phyloP scores from a whole-genome alignment of 2,329 filamentous ascomycete species.

The Diaporthe velutina region DNA sequence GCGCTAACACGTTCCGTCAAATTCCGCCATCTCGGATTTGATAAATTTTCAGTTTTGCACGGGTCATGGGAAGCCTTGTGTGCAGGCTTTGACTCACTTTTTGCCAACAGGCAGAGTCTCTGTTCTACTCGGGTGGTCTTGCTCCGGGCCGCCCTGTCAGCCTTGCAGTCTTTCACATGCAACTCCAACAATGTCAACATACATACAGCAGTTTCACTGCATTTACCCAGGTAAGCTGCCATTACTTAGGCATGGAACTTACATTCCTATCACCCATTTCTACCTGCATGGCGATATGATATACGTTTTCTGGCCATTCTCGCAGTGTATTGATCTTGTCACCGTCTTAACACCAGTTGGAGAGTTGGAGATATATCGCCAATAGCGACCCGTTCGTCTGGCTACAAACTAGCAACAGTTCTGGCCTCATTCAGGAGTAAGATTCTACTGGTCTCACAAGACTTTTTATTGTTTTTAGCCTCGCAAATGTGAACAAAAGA shows the following conservation, averaged over 20 bases:
- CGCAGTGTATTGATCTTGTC: not conserved
- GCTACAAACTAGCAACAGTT: not conserved
- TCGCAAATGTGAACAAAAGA: not conserved
- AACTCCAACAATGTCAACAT: not conserved
- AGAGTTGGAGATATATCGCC: not conserved
- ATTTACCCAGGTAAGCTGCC: not conserved
- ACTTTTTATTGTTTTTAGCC: not conserved
- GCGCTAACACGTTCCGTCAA: constrained; percentile 18
- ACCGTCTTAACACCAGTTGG: too few species aligned
- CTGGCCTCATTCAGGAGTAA: not conserved
- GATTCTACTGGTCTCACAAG: not conserved
- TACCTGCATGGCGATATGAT: not conserved
- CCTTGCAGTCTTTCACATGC: constrained; percentile 1
- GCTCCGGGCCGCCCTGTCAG: not conserved
- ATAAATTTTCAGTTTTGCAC: not conserved
- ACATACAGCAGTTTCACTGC: not conserved
- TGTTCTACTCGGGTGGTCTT: not conserved
- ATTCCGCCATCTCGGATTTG: not conserved
- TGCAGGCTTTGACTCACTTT: not conserved
- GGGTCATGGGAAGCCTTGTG: not conserved
- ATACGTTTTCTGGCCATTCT: not conserved
- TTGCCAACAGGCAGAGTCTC: not conserved
- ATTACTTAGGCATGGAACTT: too few species aligned
- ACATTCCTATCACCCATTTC: too few species aligned
- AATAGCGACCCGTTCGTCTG: not conserved